Evolutionary conservation across 2,329 filamentous ascomycete genomes (phyloP).

Genomic region (Pestalotiopsis sp.): DNA sequence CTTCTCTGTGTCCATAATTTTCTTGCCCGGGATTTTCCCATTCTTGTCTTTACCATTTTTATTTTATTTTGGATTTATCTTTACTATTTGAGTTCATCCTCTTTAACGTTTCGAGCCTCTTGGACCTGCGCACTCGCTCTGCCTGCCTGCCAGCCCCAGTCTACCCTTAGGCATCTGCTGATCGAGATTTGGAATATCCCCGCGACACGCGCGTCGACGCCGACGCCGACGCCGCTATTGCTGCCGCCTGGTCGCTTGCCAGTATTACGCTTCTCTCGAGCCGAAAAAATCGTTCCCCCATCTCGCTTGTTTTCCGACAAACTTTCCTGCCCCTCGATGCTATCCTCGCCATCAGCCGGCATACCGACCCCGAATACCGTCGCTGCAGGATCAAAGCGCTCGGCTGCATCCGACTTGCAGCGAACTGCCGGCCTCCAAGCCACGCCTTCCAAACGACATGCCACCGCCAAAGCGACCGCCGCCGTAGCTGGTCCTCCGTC

Average conservation of each 20-base stretch:
- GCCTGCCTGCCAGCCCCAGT: not conserved
- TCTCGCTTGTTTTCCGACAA: not conserved
- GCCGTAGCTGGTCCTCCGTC: constrained; percentile 5
- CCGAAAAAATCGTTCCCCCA: not conserved
- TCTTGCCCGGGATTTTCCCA: not conserved
- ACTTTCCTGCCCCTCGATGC: constrained; percentile 20
- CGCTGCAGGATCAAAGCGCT: constrained; percentile 31
- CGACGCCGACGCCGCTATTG: not conserved
- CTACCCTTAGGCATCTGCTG: not conserved
- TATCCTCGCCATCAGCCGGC: constrained; percentile 32
- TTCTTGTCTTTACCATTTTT: not conserved
- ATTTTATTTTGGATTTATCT: not conserved
- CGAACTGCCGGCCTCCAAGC: constrained; percentile 29
- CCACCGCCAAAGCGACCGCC: constrained; percentile 25
- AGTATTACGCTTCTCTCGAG: not conserved
- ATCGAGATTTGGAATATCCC: not conserved
- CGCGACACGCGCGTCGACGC: not conserved
- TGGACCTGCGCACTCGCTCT: not conserved
- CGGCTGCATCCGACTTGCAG: constrained; percentile 37
- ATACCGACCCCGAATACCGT: constrained; percentile 17
- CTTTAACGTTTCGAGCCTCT: not conserved
- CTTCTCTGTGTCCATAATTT: constrained; percentile 8
- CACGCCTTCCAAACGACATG: constrained; percentile 35
- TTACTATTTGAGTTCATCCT: not conserved
- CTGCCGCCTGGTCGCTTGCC: not conserved